Evolutionary conservation across 2,329 filamentous ascomycete species (phyloP).

Genomic region (Colletotrichum sp.): DNA sequence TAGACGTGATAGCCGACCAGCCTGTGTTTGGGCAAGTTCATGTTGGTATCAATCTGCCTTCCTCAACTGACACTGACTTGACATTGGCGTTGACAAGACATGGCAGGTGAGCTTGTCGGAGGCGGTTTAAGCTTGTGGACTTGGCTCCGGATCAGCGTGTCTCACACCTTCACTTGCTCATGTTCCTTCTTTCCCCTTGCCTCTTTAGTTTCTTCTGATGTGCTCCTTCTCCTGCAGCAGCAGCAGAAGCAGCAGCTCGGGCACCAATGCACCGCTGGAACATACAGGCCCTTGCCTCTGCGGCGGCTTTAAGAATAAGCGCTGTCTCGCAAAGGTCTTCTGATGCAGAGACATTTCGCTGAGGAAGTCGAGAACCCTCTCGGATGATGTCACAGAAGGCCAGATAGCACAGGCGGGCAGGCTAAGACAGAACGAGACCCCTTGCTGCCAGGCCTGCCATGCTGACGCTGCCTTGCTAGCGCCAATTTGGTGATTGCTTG

Average conservation of each 20-base stretch:
- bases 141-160: background rate
- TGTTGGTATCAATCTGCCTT: background rate
- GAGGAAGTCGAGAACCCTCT: background rate
- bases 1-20: background rate
- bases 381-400: constrained; percentile 14
- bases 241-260: background rate
- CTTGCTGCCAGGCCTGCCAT: constrained; percentile 5
- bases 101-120: background rate
- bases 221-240: background rate
- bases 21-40: background rate
- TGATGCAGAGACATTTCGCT: background rate
- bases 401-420: background rate
- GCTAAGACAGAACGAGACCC: constrained; percentile 9
- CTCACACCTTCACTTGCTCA: background rate
- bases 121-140: background rate
- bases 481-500: background rate
- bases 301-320: background rate
- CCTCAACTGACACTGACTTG: background rate
- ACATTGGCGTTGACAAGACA: background rate
- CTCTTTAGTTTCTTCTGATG: background rate
- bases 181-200: background rate
- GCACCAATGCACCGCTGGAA: background rate
- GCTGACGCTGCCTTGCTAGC: background rate
- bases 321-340: background rate
- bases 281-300: background rate